A percentile compares a stretch with the other conserved stretches of the same genome.
Evolutionary conservation across 83 land plant genomes (phyloP).

Genomic region (Diphasiastrum complanatum): DNA sequence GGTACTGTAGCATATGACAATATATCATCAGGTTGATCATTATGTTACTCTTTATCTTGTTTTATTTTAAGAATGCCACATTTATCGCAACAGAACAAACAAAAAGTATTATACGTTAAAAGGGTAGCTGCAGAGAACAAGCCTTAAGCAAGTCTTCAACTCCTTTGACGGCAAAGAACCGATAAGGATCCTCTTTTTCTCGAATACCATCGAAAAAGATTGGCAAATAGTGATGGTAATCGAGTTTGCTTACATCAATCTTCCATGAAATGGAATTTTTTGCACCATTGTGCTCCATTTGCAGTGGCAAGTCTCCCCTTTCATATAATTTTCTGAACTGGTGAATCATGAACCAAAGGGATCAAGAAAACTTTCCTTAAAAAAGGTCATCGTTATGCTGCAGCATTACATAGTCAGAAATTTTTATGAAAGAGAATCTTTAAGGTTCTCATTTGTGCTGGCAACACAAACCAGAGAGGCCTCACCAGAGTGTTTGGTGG

Average conservation of each 20-base stretch:
- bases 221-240: constrained; percentile 39
- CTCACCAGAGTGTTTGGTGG: constrained; percentile 37
- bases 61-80: too few relatives aligned
- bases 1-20: too few relatives aligned
- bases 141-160: constrained; percentile 39
- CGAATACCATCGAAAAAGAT: constrained; percentile 36
- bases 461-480: not conserved
- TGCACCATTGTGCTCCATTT: constrained; percentile 23
- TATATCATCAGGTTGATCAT: too few relatives aligned
- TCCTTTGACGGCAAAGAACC: constrained; percentile 37
- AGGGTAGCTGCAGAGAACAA: not conserved
- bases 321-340: constrained; percentile 41
- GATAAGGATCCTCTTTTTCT: constrained; percentile 37
- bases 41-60: too few relatives aligned
- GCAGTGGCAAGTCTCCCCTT: constrained; percentile 35
- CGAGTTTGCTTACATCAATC: constrained; percentile 29
- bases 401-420: not conserved
- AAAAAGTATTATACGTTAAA: too few relatives aligned
- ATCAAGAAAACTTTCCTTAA: constrained; percentile 1
- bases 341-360: not conserved
- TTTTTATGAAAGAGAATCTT: not conserved
- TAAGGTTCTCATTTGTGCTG: not conserved
- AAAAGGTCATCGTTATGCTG: not conserved
- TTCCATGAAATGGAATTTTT: constrained; percentile 33
- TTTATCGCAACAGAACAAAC: too few relatives aligned